A percentile compares a stretch with the other conserved stretches of the same genome.
Conservation (phyloP, 352 stramenopile species). For the Plasmopara muralis region DNA sequence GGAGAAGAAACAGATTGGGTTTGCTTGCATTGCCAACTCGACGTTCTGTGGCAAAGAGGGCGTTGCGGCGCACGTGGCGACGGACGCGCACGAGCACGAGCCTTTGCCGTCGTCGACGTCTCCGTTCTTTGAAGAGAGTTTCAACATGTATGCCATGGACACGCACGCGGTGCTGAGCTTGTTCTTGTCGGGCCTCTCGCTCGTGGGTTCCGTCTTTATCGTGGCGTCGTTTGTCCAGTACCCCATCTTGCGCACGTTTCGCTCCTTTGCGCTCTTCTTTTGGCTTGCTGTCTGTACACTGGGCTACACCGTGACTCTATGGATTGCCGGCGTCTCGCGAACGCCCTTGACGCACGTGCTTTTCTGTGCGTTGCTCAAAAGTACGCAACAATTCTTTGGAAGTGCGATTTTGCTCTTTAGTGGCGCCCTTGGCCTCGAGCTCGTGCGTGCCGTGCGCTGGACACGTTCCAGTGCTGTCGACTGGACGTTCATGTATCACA, state of each 20-base stretch:
- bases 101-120: conserved; percentile 14
- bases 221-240: conserved; percentile 63
- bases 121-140: conserved; percentile 52
- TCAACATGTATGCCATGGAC: conserved; percentile 72
- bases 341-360: conserved; percentile 27
- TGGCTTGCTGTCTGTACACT: conserved; percentile 56
- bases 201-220: conserved; percentile 61
- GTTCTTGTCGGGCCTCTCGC: conserved; percentile 62
- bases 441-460: conserved; percentile 52
- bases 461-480: conserved; percentile 45
- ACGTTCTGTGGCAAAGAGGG: conserved; percentile 35
- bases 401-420: conserved; percentile 56
- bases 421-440: conserved; percentile 47
- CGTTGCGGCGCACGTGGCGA: background rate
- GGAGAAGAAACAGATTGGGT: conserved; percentile 74
- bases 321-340: conserved; percentile 43
- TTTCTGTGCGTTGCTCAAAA: conserved; percentile 50
- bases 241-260: conserved; percentile 42
- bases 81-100: conserved; percentile 16
- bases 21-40: conserved; percentile 58
- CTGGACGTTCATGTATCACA: conserved; percentile 51
- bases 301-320: conserved; percentile 53
- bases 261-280: conserved; percentile 54
- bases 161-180: conserved; percentile 66
- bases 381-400: conserved; percentile 60